phyloP scores from a whole-genome alignment of 805 yeast genomes.

The Candida adriatica region DNA sequence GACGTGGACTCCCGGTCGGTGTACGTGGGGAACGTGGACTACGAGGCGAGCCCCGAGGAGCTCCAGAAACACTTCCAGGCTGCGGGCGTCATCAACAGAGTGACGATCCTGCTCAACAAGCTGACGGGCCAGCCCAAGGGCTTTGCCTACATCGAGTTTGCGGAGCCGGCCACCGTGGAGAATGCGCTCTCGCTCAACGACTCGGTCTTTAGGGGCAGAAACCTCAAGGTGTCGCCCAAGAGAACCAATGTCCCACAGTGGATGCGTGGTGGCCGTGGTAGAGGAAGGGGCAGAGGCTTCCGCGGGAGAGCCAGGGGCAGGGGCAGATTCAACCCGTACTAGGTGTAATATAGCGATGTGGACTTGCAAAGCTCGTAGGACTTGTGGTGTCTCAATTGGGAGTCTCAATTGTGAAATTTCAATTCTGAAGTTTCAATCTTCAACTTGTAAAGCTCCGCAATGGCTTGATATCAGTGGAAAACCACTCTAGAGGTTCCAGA shows the following conservation, averaged over 20 bases:
- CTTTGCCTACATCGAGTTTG: slow-evolving; percentile 79
- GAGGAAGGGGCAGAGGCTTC: slow-evolving; percentile 31
- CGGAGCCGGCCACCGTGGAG: slow-evolving; percentile 56
- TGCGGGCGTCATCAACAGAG: slow-evolving; percentile 71
- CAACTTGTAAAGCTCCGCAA: too few species aligned
- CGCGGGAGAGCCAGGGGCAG: slow-evolving; percentile 31
- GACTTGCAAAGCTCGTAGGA: too few species aligned
- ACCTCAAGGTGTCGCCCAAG: slow-evolving; percentile 67
- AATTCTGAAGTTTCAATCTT: too few species aligned
- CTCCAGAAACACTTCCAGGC: slow-evolving; percentile 65
- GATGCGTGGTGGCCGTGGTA: slow-evolving; percentile 33
- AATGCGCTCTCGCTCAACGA: slow-evolving; percentile 64
- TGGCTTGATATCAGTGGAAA: too few species aligned
- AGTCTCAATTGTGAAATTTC: too few species aligned
- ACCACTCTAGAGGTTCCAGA: too few species aligned
- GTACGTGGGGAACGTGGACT: slow-evolving; percentile 83
- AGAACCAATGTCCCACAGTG: slow-evolving; percentile 79
- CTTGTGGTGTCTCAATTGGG: too few species aligned
- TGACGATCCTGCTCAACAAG: slow-evolving; percentile 69
- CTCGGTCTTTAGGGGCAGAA: slow-evolving; percentile 58
- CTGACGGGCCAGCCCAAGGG: slow-evolving; percentile 81
- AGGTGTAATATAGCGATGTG: slow-evolving; percentile 4
- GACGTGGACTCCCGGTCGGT: slow-evolving; percentile 73
- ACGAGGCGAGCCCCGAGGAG: slow-evolving; percentile 71
- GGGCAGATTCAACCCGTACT: slow-evolving; percentile 41